phyloP scores from a whole-genome alignment of 306 rosid species.

The Cyclanthera cordifolia region DNA sequence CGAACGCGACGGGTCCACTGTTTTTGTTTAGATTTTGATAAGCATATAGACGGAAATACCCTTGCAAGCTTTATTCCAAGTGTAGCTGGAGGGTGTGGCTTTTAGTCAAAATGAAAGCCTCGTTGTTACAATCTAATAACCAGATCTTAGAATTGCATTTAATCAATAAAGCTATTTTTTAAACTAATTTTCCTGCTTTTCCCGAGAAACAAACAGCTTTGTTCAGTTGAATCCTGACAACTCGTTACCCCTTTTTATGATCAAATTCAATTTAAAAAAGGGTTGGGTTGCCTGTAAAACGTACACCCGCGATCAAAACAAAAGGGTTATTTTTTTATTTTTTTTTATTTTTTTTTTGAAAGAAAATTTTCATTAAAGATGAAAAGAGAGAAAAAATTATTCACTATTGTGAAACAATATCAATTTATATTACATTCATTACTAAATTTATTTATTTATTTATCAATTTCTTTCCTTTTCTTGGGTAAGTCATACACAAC shows the following conservation, averaged over 20 bases:
- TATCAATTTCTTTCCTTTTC: no score
- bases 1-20: constrained; percentile 3
- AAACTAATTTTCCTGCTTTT: neutral
- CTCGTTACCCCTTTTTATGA: neutral
- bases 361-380: no score
- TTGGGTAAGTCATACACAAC: no score
- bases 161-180: constrained; percentile 5
- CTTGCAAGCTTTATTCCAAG: neutral
- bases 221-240: neutral
- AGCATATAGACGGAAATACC: neutral
- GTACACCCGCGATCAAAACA: neutral
- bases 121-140: neutral
- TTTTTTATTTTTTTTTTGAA: no score
- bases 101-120: neutral
- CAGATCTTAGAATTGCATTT: constrained; percentile 9
- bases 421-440: no score
- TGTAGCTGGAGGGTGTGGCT: neutral
- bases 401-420: no score
- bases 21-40: neutral
- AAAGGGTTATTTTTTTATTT: no score
- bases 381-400: no score
- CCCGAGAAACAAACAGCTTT: constrained; percentile 14
- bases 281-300: neutral
- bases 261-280: neutral
- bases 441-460: no score